Percentiles rank a stretch among this genome's conserved stretches.
These are phyloP conservation scores for Salix udensis DNA, from an alignment of 345 rosid species.

Conservation along the genomic window DNA sequence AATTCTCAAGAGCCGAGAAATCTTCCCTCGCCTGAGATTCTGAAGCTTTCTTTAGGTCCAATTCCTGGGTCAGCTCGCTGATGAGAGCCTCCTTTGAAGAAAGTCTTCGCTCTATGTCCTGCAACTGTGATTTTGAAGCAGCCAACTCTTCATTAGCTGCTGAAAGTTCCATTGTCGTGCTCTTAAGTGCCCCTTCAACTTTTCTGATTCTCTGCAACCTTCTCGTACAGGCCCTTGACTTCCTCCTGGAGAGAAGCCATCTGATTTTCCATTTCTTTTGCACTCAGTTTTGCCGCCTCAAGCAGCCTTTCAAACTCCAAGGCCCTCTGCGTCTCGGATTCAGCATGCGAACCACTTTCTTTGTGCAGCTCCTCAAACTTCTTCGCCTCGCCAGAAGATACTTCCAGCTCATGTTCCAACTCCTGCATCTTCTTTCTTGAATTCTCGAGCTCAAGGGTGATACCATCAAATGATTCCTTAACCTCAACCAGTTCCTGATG, in stretches of 20 bases:
- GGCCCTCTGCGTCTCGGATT: slow-evolving; percentile 69
- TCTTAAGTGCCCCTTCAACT: slow-evolving; percentile 65
- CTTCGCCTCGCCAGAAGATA: slow-evolving; percentile 54
- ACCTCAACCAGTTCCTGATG: slow-evolving; percentile 66
- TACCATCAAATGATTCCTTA: slow-evolving; percentile 66
- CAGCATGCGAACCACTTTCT: slow-evolving; percentile 69
- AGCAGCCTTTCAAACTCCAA: slow-evolving; percentile 72
- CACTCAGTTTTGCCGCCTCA: slow-evolving; percentile 48
- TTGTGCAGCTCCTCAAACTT: slow-evolving; percentile 82
- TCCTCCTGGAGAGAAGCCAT: slow-evolving; percentile 61
- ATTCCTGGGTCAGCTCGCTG: slow-evolving; percentile 52
- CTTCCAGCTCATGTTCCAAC: slow-evolving; percentile 58
- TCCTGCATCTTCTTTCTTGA: slow-evolving; percentile 61
- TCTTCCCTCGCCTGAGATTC: slow-evolving; percentile 68
- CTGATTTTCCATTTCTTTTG: slow-evolving; percentile 63
- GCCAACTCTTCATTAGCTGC: slow-evolving; percentile 61
- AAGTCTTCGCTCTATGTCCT: slow-evolving; percentile 54
- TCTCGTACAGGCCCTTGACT: slow-evolving; percentile 56
- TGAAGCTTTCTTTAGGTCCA: slow-evolving; percentile 56
- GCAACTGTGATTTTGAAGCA: slow-evolving; percentile 50
- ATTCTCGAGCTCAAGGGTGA: slow-evolving; percentile 59
- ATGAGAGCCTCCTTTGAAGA: slow-evolving; percentile 62
- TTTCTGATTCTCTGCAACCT: slow-evolving; percentile 64
- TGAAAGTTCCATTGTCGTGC: slow-evolving; percentile 54
- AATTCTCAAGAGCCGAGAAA: slow-evolving; percentile 44